phyloP scores from a whole-genome alignment of 495 filamentous ascomycete genomes.

The Immersiella caudata region DNA sequence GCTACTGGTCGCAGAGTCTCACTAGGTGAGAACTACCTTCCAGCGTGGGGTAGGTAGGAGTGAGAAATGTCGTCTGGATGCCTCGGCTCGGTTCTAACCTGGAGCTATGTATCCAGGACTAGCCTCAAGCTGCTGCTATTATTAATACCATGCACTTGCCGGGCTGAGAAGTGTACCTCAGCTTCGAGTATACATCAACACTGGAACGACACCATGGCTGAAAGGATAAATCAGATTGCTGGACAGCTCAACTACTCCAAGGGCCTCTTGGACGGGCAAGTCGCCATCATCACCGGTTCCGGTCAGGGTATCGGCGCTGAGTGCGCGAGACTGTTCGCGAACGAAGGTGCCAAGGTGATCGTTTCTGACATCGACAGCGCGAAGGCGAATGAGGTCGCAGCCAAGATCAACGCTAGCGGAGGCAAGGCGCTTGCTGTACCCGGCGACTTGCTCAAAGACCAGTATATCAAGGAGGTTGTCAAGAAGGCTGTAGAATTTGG shows the following conservation, averaged over 20 bases:
- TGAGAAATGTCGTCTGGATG: background rate
- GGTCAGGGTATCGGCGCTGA: slow-evolving; percentile 92
- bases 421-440: slow-evolving; percentile 69
- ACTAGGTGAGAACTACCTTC: background rate
- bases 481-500: slow-evolving; percentile 78
- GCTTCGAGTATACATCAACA: background rate
- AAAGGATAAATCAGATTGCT: slow-evolving; percentile 68
- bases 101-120: background rate
- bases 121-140: background rate
- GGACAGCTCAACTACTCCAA: slow-evolving; percentile 78
- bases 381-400: slow-evolving; percentile 65
- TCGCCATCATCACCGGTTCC: slow-evolving; percentile 84
- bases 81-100: slow-evolving; percentile 3
- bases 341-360: slow-evolving; percentile 82
- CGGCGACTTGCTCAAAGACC: slow-evolving; percentile 71
- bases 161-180: background rate
- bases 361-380: slow-evolving; percentile 77
- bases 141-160: background rate
- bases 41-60: slow-evolving; percentile 9
- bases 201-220: slow-evolving; percentile 42
- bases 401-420: slow-evolving; percentile 64
- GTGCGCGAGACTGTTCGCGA: slow-evolving; percentile 76
- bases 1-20: no score
- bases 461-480: slow-evolving; percentile 68
- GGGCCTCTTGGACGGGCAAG: slow-evolving; percentile 74